Conservation (phyloP, 768 basidiomycete genomes). For the Boletus coccyginus region DNA sequence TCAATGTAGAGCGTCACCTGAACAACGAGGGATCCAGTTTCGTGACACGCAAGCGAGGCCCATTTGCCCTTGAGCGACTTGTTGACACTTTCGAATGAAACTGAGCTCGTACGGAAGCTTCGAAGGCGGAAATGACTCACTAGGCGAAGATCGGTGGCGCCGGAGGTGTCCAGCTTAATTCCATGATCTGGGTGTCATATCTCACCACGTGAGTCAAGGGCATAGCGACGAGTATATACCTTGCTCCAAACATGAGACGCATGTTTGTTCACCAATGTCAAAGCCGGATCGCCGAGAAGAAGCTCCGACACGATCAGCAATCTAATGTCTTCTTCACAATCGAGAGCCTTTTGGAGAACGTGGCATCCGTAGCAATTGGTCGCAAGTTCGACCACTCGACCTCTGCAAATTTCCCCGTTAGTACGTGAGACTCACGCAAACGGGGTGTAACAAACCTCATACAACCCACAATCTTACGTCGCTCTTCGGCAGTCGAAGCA, state of each 20-base stretch:
- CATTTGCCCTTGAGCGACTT: constrained; percentile 85
- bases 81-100: constrained; percentile 58
- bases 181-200: constrained; percentile 67
- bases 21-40: constrained; percentile 85
- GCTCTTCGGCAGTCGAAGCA: constrained; percentile 68
- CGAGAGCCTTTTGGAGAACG: constrained; percentile 85
- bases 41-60: constrained; percentile 87
- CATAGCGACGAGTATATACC: constrained; percentile 35
- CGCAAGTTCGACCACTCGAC: constrained; percentile 81
- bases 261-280: constrained; percentile 87
- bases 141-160: constrained; percentile 87
- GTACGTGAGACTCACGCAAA: constrained; percentile 6
- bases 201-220: constrained; percentile 6
- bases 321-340: constrained; percentile 86
- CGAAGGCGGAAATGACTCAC: constrained; percentile 41
- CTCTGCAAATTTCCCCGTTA: constrained; percentile 39
- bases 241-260: constrained; percentile 93
- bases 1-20: constrained; percentile 47
- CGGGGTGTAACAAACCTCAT: constrained; percentile 59
- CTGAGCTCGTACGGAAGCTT: not conserved
- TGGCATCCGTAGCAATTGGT: constrained; percentile 90
- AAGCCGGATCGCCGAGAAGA: constrained; percentile 78
- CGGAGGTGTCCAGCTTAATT: constrained; percentile 81
- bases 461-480: constrained; percentile 78
- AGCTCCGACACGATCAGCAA: constrained; percentile 82